Percentiles rank a stretch among this genome's conserved stretches.
Evolutionary conservation across 768 basidiomycete genomes (phyloP).

Genomic region (Brasilioporus rufonigricans): DNA sequence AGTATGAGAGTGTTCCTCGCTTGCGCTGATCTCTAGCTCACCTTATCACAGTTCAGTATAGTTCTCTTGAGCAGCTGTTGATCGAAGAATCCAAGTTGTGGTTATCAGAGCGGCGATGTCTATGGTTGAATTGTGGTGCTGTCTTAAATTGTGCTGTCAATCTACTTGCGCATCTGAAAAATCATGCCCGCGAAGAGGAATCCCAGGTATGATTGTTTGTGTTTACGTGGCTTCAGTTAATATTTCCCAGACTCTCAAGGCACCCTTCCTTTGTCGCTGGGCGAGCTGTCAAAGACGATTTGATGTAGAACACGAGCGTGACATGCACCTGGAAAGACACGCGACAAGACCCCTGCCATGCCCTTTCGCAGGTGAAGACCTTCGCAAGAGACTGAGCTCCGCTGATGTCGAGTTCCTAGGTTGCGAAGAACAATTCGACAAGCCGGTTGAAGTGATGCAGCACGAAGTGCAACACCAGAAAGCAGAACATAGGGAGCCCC

Average conservation of each 20-base stretch:
- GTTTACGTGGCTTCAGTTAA: slow-evolving; percentile 6
- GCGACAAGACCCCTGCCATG: slow-evolving; percentile 28
- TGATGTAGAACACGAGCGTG: slow-evolving; percentile 34
- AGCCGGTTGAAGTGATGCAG: slow-evolving; percentile 48
- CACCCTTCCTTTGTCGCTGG: slow-evolving; percentile 54
- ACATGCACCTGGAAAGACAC: slow-evolving; percentile 55
- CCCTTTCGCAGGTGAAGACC: slow-evolving; percentile 41
- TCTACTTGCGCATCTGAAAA: slow-evolving; percentile 48
- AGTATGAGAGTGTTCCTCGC: slow-evolving; percentile 28
- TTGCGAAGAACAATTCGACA: slow-evolving; percentile 50
- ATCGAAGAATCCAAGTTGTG: slow-evolving; percentile 48
- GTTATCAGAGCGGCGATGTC: slow-evolving; percentile 48
- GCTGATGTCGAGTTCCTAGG: slow-evolving; percentile 36
- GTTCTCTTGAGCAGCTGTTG: slow-evolving; percentile 39
- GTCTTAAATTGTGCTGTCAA: slow-evolving; percentile 52
- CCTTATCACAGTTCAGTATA: slow-evolving; percentile 38
- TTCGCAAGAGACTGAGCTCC: background rate
- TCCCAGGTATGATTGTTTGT: slow-evolving; percentile 25
- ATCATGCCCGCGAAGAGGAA: slow-evolving; percentile 34
- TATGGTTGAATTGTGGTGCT: slow-evolving; percentile 57
- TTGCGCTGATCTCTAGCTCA: slow-evolving; percentile 25
- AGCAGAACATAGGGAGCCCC: slow-evolving; percentile 6
- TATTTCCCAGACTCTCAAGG: slow-evolving; percentile 22
- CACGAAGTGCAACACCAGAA: slow-evolving; percentile 41
- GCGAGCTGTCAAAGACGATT: slow-evolving; percentile 49